Evolutionary conservation across 2,329 filamentous ascomycete genomes (phyloP), one percentile per base, ranked within the genome.

Genomic region (Ophiostoma triangulosporum): DNA sequence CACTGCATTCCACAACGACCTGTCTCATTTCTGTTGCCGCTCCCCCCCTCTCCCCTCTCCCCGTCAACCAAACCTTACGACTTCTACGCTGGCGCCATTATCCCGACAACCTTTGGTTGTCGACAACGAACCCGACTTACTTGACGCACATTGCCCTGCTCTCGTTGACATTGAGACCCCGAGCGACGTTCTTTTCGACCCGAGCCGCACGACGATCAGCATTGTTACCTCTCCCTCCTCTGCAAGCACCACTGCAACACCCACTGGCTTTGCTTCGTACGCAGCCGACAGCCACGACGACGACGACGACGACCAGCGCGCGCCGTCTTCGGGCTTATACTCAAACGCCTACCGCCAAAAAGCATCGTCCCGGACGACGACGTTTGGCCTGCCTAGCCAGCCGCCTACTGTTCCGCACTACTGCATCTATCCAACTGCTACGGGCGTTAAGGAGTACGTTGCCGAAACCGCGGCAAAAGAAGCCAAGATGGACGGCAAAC

Each of bases 401-500:
- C 65, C 65, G 2, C 59, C 64, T 43, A 60, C 62, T 20, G 58
- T 60, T 26, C 60, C 64, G 12, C 63, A 64, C 57, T 64, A 62
- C 57, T 51, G 54, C 46, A 55, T 64, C 55, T 62, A 60, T 32
- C 60, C 58, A 49, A 38, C 52, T 29, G 49, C 4, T 12, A 35
- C 50, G 27, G 57, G 50, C 4, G 38, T 53, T 50, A 56, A 54
- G 9, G 51, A 54, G 32, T 56, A 40, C 53, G 43, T 55, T 36
- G 54, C 48, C 48, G 52, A 56, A 52, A 50, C 55, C 3, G 48
- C 27, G 27, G 43, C 53, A 12, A 40, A 17, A 17, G 8, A 48
- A 43, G 32, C 27, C 62, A 67, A 57, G 57, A 97, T 97, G 91
- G 91, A 96, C 70, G 86, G 87, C 65, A 87, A 94, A 68, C 77